Conservation (phyloP, 2,329 filamentous ascomycete genomes). For the Hymenoscyphus fructigenus region DNA sequence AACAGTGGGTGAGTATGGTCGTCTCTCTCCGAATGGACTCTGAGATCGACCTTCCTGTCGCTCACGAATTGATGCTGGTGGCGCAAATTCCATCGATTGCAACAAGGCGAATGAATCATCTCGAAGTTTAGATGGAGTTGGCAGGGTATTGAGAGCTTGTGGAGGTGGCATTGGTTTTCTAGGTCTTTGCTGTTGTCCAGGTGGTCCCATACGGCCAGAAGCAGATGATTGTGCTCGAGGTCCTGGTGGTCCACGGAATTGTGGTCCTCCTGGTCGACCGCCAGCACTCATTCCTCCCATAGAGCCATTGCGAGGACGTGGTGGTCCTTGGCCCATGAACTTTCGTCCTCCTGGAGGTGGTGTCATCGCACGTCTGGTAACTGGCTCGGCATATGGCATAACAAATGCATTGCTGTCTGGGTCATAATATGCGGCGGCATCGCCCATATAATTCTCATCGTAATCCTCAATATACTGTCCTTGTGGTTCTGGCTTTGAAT, state of each 20-base stretch:
- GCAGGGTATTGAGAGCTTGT: conserved; percentile 69
- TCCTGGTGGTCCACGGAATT: conserved; percentile 36
- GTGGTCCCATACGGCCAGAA: conserved; percentile 39
- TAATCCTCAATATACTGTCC: conserved; percentile 73
- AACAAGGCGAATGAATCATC: conserved; percentile 75
- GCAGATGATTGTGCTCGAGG: conserved; percentile 67
- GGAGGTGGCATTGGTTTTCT: conserved; percentile 70
- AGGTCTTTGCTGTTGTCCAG: conserved; percentile 26
- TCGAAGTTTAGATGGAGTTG: conserved; percentile 79
- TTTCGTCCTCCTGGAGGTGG: conserved; percentile 67
- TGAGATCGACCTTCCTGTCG: conserved; percentile 67
- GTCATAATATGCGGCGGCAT: conserved; percentile 46
- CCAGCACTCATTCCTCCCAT: conserved; percentile 43
- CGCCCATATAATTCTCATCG: conserved; percentile 66
- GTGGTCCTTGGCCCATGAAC: conserved; percentile 32
- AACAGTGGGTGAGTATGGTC: conserved; percentile 73
- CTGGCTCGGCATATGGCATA: conserved; percentile 80
- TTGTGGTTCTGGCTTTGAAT: conserved; percentile 54
- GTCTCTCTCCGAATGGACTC: conserved; percentile 61
- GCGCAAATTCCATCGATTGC: conserved; percentile 79
- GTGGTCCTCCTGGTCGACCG: conserved; percentile 5
- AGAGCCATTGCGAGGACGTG: conserved; percentile 48
- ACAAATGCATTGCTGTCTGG: conserved; percentile 54
- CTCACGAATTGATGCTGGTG: conserved; percentile 66
- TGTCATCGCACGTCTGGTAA: conserved; percentile 91